Conservation (phyloP, 2,329 filamentous ascomycete species). For the Aspergillus eucalypticola region DNA sequence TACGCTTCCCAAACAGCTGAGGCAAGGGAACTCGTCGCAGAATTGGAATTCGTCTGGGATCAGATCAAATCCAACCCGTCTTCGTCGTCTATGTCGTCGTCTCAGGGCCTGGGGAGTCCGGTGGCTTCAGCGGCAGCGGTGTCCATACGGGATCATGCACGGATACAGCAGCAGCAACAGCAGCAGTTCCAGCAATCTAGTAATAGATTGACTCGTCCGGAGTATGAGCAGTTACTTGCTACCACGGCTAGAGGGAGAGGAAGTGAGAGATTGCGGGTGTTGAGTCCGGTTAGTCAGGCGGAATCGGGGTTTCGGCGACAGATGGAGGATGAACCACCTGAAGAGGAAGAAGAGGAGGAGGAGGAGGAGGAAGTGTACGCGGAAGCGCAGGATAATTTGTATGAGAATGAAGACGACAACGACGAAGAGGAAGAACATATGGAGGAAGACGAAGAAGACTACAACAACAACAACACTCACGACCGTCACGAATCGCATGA, state of each 20-base stretch:
- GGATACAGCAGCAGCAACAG: conserved; percentile 26
- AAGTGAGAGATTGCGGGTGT: conserved; percentile 63
- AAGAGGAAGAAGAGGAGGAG: conserved; percentile 31
- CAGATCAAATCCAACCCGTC: conserved; percentile 85
- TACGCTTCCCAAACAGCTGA: conserved; percentile 83
- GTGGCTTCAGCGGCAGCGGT: neutral
- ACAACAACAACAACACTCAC: conserved; percentile 5
- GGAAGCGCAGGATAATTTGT: conserved; percentile 38
- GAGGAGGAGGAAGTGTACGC: conserved; percentile 40
- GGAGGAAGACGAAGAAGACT: neutral
- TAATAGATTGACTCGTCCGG: conserved; percentile 33
- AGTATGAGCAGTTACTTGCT: conserved; percentile 47
- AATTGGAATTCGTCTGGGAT: conserved; percentile 99
- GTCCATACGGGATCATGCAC: conserved; percentile 16
- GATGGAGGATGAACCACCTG: conserved; percentile 37
- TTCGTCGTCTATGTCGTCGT: conserved; percentile 51
- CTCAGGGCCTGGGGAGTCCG: neutral
- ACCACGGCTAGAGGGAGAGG: conserved; percentile 35
- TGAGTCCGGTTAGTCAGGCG: conserved; percentile 84
- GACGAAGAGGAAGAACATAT: neutral
- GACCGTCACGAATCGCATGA: conserved; percentile 7
- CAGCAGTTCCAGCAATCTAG: too few species aligned
- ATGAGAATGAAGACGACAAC: conserved; percentile 26
- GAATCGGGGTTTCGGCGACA: conserved; percentile 46
- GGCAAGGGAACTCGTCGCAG: conserved; percentile 80